Conservation (phyloP, 1,284 basidiomycete genomes). For the Marasmius oreades region DNA sequence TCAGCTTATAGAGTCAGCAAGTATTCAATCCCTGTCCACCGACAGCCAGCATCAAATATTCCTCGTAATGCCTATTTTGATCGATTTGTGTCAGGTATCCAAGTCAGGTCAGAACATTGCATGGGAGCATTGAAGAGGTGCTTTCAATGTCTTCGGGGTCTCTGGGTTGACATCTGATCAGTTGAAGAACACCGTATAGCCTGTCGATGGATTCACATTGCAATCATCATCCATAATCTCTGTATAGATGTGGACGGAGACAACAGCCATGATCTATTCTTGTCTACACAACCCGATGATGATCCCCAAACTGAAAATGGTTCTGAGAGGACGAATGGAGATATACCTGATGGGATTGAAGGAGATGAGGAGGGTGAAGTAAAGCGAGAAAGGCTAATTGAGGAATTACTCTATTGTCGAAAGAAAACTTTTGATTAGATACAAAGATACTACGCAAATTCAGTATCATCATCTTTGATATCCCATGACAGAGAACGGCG, state of each 20-base stretch:
- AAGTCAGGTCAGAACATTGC: conserved; percentile 31
- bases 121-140: conserved; percentile 32
- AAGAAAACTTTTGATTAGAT: no score
- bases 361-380: no score
- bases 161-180: conserved; percentile 25
- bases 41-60: conserved; percentile 26
- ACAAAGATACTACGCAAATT: no score
- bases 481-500: no score
- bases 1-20: conserved; percentile 31
- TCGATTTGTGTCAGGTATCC: conserved; percentile 23
- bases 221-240: conserved; percentile 34
- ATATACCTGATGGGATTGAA: no score
- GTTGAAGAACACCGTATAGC: conserved; percentile 26
- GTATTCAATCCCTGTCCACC: conserved; percentile 30
- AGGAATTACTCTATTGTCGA: no score
- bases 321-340: no score
- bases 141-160: conserved; percentile 30
- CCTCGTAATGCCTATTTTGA: conserved; percentile 30
- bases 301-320: no score
- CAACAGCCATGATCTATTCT: no score
- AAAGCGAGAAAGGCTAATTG: no score
- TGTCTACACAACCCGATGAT: no score
- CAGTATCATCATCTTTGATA: no score
- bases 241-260: conserved; percentile 31
- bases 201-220: conserved; percentile 29